Conservation (phyloP, 768 basidiomycete genomes). For the Rubroboletus pulcherrimus region DNA sequence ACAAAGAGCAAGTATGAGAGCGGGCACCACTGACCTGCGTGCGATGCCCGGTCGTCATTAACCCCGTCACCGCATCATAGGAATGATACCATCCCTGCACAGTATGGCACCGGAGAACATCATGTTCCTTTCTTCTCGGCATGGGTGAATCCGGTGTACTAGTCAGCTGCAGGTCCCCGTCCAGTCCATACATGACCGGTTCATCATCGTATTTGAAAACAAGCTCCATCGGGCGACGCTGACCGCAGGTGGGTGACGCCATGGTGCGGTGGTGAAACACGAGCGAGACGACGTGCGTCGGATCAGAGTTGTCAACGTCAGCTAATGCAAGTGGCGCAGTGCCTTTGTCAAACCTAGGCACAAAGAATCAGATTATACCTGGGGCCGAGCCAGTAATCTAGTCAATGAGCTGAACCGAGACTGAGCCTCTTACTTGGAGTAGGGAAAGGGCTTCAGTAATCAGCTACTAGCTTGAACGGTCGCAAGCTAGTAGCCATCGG, state of each 20-base stretch:
- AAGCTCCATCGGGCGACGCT: background rate
- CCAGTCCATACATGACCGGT: background rate
- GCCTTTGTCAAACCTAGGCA: background rate
- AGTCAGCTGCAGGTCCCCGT: background rate
- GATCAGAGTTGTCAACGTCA: background rate
- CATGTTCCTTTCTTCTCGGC: background rate
- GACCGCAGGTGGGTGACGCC: background rate
- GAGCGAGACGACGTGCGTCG: background rate
- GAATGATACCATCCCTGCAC: background rate
- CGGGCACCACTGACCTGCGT: slow-evolving; percentile 14
- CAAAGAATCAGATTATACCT: background rate
- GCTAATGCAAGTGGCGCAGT: background rate
- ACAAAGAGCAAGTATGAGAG: background rate
- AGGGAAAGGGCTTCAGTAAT: background rate
- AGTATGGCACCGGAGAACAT: too few relatives aligned
- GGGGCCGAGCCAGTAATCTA: background rate
- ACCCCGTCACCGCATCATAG: background rate
- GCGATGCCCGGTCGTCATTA: background rate
- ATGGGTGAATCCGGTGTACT: background rate
- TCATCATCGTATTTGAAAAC: background rate
- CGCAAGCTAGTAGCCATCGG: background rate
- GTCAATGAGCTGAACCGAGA: background rate
- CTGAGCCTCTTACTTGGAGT: background rate
- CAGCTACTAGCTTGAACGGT: too few relatives aligned
- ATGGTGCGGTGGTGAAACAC: background rate